These are phyloP conservation scores for Termitomyces bulborhizus DNA, from an alignment of 768 basidiomycete genomes.

Conservation along the genomic window DNA sequence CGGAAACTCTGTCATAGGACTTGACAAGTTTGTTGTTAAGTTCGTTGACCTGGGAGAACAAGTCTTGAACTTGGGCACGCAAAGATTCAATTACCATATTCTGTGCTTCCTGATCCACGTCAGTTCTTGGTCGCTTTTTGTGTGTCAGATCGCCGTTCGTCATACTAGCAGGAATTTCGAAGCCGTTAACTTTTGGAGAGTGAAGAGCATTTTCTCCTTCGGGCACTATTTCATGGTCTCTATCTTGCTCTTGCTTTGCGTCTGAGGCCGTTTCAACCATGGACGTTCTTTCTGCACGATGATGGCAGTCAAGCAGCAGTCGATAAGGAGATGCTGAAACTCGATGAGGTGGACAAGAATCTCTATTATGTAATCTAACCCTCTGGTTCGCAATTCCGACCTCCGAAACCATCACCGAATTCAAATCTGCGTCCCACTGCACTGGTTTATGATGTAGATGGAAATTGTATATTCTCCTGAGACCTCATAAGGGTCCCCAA, in stretches of 20 bases:
- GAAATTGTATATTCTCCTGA: too few species aligned
- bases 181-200: slow-evolving; percentile 14
- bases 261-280: slow-evolving; percentile 13
- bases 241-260: slow-evolving; percentile 1
- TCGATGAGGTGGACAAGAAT: slow-evolving; percentile 1
- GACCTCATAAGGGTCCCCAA: too few species aligned
- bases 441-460: too few species aligned
- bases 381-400: neutral
- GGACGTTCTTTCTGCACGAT: neutral
- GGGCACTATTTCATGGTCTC: neutral
- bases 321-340: neutral
- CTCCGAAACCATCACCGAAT: neutral
- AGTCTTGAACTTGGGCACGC: slow-evolving; percentile 75
- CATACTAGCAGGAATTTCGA: neutral
- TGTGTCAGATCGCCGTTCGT: slow-evolving; percentile 13
- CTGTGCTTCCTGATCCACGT: slow-evolving; percentile 59
- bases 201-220: slow-evolving; percentile 1
- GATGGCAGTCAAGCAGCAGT: neutral
- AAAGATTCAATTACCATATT: slow-evolving; percentile 78
- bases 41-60: slow-evolving; percentile 84
- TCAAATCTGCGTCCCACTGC: neutral
- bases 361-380: neutral
- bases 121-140: slow-evolving; percentile 10
- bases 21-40: slow-evolving; percentile 91
- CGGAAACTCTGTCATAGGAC: slow-evolving; percentile 87